Conservation (phyloP, 2,329 filamentous ascomycete species). For the Cladosporium phlei region DNA sequence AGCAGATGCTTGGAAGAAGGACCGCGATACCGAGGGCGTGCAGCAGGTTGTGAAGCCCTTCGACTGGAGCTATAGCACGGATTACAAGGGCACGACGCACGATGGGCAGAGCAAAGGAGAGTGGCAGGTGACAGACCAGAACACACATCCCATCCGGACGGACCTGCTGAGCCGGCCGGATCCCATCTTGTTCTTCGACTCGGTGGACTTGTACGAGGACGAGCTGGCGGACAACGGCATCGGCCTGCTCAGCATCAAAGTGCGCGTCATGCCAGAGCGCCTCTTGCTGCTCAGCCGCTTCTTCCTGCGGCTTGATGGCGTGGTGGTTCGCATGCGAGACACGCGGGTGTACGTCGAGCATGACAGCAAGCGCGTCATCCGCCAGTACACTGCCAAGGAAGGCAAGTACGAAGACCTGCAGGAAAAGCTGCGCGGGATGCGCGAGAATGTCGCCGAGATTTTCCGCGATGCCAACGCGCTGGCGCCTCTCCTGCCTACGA, state of each 20-base stretch:
- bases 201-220: conserved; percentile 93
- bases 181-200: conserved; percentile 94
- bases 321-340: conserved; percentile 80
- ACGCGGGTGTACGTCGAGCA: conserved; percentile 93
- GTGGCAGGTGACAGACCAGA: conserved; percentile 28
- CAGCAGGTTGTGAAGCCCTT: conserved; percentile 93
- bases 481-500: conserved; percentile 62
- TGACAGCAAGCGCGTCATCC: conserved; percentile 67
- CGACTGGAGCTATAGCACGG: conserved; percentile 95
- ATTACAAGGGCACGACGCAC: conserved; percentile 68
- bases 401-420: conserved; percentile 72
- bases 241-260: conserved; percentile 80
- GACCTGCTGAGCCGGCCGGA: conserved; percentile 83
- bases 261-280: conserved; percentile 85
- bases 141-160: conserved; percentile 65
- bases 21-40: conserved; percentile 72
- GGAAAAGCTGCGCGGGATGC: conserved; percentile 49
- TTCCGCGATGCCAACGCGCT: conserved; percentile 77
- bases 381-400: conserved; percentile 89
- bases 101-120: conserved; percentile 13
- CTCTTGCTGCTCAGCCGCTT: conserved; percentile 80
- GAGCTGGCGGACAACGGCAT: conserved; percentile 98
- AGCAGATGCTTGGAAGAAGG: conserved; percentile 79
- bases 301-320: conserved; percentile 90
- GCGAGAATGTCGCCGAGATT: conserved; percentile 70